These are phyloP conservation scores for Vachellia pachyceras DNA, from an alignment of 306 rosid species.

Conservation along the genomic window DNA sequence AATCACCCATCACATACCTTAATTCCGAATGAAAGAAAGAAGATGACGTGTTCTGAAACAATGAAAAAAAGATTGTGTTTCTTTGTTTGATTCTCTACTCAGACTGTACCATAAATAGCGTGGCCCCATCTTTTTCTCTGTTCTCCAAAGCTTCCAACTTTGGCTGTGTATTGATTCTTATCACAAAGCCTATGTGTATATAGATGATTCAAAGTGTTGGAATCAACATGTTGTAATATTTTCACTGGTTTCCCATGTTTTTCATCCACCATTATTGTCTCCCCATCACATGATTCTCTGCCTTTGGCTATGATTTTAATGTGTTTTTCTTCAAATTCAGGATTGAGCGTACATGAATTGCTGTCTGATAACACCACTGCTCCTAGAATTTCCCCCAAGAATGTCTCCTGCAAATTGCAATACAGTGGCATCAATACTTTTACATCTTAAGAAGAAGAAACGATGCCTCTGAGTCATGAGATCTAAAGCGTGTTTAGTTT, in stretches of 20 bases:
- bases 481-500: not conserved
- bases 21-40: not conserved
- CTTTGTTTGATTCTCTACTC: not conserved
- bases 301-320: slow-evolving; percentile 65
- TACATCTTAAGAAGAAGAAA: slow-evolving; percentile 11
- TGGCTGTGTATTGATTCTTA: slow-evolving; percentile 67
- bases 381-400: slow-evolving; percentile 85
- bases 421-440: not conserved
- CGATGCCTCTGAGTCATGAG: not conserved
- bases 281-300: slow-evolving; percentile 73
- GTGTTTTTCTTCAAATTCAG: slow-evolving; percentile 48
- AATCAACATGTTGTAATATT: slow-evolving; percentile 58
- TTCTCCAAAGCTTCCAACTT: slow-evolving; percentile 64
- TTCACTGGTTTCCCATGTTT: slow-evolving; percentile 61
- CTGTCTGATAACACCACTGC: slow-evolving; percentile 58
- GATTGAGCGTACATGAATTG: slow-evolving; percentile 38
- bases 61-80: not conserved
- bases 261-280: slow-evolving; percentile 50
- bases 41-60: not conserved
- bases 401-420: slow-evolving; percentile 59
- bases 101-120: slow-evolving; percentile 14
- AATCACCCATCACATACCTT: slow-evolving; percentile 5
- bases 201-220: slow-evolving; percentile 45
- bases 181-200: slow-evolving; percentile 58
- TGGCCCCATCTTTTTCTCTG: slow-evolving; percentile 63